Evolutionary conservation across 495 filamentous ascomycete species (phyloP).

Genomic region (Lichina pygmaea): DNA sequence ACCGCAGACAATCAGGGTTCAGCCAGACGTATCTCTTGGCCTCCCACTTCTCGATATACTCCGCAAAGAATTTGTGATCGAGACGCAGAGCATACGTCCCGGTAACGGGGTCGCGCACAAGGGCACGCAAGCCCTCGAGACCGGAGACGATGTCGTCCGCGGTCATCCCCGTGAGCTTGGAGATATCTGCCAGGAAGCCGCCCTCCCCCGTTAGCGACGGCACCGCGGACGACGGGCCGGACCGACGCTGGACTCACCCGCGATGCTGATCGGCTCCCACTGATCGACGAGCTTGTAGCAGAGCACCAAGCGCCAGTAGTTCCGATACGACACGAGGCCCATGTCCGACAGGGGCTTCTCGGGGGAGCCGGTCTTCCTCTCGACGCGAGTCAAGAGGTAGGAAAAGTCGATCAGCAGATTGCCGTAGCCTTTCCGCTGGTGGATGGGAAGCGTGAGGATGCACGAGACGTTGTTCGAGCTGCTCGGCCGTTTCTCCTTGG

Average conservation of each 20-base stretch:
- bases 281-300: slow-evolving; percentile 52
- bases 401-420: slow-evolving; percentile 95
- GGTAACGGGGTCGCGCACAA: slow-evolving; percentile 74
- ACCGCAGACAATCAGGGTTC: slow-evolving; percentile 55
- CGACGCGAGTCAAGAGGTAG: slow-evolving; percentile 77
- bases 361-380: slow-evolving; percentile 83
- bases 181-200: slow-evolving; percentile 41
- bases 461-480: slow-evolving; percentile 93
- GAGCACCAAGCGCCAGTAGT: slow-evolving; percentile 78
- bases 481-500: slow-evolving; percentile 91
- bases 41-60: slow-evolving; percentile 71
- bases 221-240: no score
- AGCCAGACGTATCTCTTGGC: slow-evolving; percentile 64
- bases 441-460: slow-evolving; percentile 83
- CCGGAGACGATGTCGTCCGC: slow-evolving; percentile 88
- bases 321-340: slow-evolving; percentile 87
- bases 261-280: slow-evolving; percentile 24
- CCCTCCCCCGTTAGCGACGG: background rate
- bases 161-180: slow-evolving; percentile 80
- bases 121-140: slow-evolving; percentile 61
- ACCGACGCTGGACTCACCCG: background rate
- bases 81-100: slow-evolving; percentile 69
- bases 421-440: slow-evolving; percentile 90
- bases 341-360: slow-evolving; percentile 97
- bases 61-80: slow-evolving; percentile 52